Evolutionary conservation across 345 rosid genomes (phyloP), one percentile per base, ranked within the genome.

Genomic region (Streptanthus diversifolius): DNA sequence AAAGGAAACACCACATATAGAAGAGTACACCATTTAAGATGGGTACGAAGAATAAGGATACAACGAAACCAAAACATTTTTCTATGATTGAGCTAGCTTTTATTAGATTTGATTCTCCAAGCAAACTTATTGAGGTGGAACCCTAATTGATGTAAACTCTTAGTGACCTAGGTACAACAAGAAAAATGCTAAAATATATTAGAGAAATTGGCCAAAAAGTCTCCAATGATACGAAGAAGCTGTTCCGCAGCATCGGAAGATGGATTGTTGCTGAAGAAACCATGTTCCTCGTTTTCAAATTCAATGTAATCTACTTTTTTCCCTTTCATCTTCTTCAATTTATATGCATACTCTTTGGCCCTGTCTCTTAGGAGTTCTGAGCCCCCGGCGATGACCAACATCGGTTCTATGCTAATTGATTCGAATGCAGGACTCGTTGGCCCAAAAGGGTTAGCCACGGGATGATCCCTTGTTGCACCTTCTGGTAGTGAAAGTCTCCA

Each of bases 401-500:
- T 76, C 4, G 96, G 95, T 29, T 79, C 91, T 41, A 87, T 77
- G 4, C 9, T 70, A 24, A 80, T 56, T 1, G 56, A 7, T 61
- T 90, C 81, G 0, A 89, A 83, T 49, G 74, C 77, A 40, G 79
- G 83, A 80, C 91, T 90, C 27, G 3, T 52, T 0, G 90, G 88
- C 63, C 95, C 98, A 45, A 90, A 88, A 22, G 98, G 98, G 75
- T 92, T 92, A 14, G 86, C 91, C 54, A 83, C 73, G 33, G 84
- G 90, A 70, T 88, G 91, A 79, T 90, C 98, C 63, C 95, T 85
- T 37, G 67, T 78, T 80, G 80, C 93, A 52, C 87, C 93, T 22
- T 29, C 17, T 1, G 98, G 97, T 70, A 92, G 35, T 13, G 93
- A 83, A 21, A 92, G 72, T 83, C 95, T 90, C 98, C 98, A 92